Evolutionary conservation across 2,329 filamentous ascomycete species (phyloP).

Genomic region (Phoma sp.): DNA sequence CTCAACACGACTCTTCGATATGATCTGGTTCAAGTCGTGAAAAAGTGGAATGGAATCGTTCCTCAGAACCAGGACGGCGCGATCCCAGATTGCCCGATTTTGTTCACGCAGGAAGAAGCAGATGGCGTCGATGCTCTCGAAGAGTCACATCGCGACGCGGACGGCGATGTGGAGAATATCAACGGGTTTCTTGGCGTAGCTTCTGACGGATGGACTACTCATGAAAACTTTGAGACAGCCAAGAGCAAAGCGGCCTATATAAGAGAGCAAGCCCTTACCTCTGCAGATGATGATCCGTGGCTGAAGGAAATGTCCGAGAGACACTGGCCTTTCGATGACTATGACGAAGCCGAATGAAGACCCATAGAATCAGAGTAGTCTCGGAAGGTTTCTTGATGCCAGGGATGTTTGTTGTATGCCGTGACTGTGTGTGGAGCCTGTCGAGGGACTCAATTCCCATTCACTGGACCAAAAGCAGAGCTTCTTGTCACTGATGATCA

Average conservation of each 20-base stretch:
- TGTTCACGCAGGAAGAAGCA: constrained; percentile 23
- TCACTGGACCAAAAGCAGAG: too few species aligned
- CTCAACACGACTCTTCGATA: constrained; percentile 38
- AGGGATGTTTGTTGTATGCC: too few species aligned
- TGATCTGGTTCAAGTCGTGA: constrained; percentile 26
- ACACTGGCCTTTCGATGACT: constrained; percentile 33
- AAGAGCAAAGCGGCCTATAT: constrained; percentile 22
- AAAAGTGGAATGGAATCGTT: constrained; percentile 24
- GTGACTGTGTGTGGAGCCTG: too few species aligned
- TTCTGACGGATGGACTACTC: constrained; percentile 35
- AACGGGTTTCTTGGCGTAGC: constrained; percentile 28
- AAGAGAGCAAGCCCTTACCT: constrained; percentile 23
- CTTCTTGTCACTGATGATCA: too few species aligned
- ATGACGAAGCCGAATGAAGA: too few species aligned
- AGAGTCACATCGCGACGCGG: constrained; percentile 23
- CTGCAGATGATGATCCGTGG: constrained; percentile 25
- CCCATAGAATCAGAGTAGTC: too few species aligned
- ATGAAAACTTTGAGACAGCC: constrained; percentile 29
- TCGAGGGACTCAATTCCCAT: too few species aligned
- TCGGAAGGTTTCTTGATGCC: too few species aligned
- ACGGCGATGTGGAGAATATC: constrained; percentile 26
- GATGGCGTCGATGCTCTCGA: constrained; percentile 21
- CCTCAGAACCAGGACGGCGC: too few species aligned
- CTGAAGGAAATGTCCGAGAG: constrained; percentile 25
- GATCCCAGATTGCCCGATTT: constrained; percentile 19